Evolutionary conservation across 495 filamentous ascomycete genomes (phyloP).

Genomic region (Aspergillus hancockii): DNA sequence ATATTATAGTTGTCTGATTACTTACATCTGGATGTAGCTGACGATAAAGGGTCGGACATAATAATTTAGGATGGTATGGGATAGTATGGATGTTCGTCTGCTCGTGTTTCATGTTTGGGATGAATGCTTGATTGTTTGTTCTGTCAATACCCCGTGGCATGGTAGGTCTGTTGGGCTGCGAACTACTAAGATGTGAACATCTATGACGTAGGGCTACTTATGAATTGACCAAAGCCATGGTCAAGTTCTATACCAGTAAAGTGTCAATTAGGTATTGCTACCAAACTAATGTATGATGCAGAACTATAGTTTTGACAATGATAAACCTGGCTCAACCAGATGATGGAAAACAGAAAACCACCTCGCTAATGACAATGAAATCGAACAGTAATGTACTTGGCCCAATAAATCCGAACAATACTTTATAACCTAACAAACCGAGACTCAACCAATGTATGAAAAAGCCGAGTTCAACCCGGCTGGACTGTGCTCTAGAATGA

Average conservation of each 20-base stretch:
- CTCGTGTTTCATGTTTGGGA: no score
- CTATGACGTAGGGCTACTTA: background rate
- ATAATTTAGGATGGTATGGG: no score
- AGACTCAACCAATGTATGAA: background rate
- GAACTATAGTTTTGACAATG: conserved; percentile 1
- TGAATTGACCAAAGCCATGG: no score
- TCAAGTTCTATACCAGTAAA: background rate
- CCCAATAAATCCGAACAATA: background rate
- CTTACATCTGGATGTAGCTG: no score
- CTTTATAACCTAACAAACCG: background rate
- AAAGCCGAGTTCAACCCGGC: conserved; percentile 7
- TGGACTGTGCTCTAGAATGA: background rate
- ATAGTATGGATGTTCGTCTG: no score
- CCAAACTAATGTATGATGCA: conserved; percentile 16
- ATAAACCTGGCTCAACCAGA: conserved; percentile 14
- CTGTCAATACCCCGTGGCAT: no score
- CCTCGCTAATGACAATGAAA: conserved; percentile 32
- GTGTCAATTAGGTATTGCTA: conserved; percentile 20
- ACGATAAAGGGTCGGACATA: no score
- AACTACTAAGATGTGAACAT: no score
- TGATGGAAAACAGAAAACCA: conserved; percentile 15
- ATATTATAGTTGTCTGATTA: no score
- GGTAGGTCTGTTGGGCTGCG: no score
- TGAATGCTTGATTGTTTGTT: no score
- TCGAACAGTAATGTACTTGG: background rate